Percentiles rank a stretch among this genome's conserved stretches.
phyloP scores from a whole-genome alignment of 371 early-diverging fungal genomes.

The Syncephalastrum monosporum region DNA sequence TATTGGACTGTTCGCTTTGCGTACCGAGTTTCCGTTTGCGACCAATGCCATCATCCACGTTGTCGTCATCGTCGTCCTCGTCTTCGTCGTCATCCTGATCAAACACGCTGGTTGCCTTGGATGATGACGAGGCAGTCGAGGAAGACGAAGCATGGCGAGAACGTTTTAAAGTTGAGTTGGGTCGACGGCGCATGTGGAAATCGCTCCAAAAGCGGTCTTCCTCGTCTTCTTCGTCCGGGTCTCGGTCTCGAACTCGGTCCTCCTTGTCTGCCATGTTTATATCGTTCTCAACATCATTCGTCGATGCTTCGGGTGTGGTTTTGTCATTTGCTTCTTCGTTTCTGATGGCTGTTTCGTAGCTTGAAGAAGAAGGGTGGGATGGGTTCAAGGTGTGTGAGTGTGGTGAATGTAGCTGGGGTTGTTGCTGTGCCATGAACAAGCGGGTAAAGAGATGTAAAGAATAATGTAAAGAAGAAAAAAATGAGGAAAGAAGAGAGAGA shows the following conservation, averaged over 20 bases:
- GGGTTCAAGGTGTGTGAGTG: background rate
- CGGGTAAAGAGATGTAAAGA: background rate
- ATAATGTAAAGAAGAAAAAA: background rate
- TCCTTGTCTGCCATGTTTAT: constrained; percentile 3
- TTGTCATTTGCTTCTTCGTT: background rate
- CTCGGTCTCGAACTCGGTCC: constrained; percentile 1
- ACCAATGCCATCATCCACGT: constrained; percentile 6
- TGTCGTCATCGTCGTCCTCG: constrained; percentile 5
- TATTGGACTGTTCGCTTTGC: constrained; percentile 1
- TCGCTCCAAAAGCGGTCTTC: constrained; percentile 16
- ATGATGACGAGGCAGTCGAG: constrained; percentile 12
- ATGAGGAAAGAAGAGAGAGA: background rate
- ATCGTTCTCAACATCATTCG: constrained; percentile 14
- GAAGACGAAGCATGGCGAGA: constrained; percentile 8
- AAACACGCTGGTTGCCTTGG: constrained; percentile 10
- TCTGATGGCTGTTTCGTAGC: background rate
- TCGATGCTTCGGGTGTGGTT: constrained; percentile 12
- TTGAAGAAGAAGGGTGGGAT: background rate
- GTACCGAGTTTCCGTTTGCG: constrained; percentile 9
- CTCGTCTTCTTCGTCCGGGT: constrained; percentile 14
- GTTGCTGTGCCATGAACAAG: constrained; percentile 5
- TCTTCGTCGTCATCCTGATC: constrained; percentile 11
- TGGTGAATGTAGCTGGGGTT: background rate
- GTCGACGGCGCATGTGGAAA: constrained; percentile 12
- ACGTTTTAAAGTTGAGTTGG: constrained; percentile 10